Evolutionary conservation across 2,329 filamentous ascomycete species (phyloP), one percentile per base, ranked within the genome.

Genomic region (Elsinoe australis): DNA sequence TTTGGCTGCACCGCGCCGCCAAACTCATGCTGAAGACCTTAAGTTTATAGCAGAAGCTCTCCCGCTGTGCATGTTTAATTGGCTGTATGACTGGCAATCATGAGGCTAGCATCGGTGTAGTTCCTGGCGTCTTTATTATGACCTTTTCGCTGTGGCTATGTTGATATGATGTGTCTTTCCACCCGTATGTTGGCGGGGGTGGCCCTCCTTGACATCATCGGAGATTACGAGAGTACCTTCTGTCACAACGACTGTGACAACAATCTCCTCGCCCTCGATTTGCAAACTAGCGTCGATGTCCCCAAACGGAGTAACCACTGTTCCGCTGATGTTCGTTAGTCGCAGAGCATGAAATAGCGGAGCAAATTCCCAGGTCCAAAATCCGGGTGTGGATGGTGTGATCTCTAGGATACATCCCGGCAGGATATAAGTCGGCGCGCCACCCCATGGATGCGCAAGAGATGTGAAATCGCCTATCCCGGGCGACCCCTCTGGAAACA

Each of bases 361-460:
- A 12, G n/a, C 29, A 32, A 32, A 32, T 15, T 7, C 17, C 29
- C 29, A 32, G 12, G 4, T 5, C 9, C 29, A n/a, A 32, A n/a
- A 59, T 5, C 59, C 59, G n/a, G 58, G 57, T 35, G 26, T 26
- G 6, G 52, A 48, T 39, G 57, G 45, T 10, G 51, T 50, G 2
- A 65, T 31, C 0, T 61, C 63, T 4, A 59, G 51, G 3, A 60
- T 56, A 53, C 59, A 66, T 33, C 66, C 63, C 1, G 59, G 70
- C n/a, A 72, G 47, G 2, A 72, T 53, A 36, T 71, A 72, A 8
- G 69, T 71, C 2, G 69, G 65, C 4, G 67, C 69, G 1, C 63
- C 67, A 24, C 68, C 65, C 70, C 69, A 72, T 0, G 68, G 67
- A 50, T 72, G 69, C 2, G 61, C 57, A 1, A 69, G 55, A 28